Evolutionary conservation across 495 filamentous ascomycete species (phyloP).

Genomic region (Lasiosphaeriaceae sp.): DNA sequence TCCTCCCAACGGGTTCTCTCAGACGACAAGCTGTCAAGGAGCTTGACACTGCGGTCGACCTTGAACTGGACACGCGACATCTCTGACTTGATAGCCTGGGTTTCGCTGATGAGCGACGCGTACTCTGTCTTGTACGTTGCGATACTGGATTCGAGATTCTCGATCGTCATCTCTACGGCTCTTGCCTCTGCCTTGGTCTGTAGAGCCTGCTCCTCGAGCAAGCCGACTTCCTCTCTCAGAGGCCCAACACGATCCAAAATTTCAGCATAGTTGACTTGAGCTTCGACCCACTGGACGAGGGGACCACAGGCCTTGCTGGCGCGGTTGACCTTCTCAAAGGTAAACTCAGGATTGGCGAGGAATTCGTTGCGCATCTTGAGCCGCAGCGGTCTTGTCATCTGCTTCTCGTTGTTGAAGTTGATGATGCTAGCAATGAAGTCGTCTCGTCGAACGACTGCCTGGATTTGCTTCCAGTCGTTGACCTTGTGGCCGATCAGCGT

Average conservation of each 20-base stretch:
- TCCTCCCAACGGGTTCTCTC: constrained; percentile 93
- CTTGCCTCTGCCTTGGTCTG: constrained; percentile 93
- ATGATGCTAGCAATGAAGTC: constrained; percentile 98
- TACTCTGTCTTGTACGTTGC: constrained; percentile 97
- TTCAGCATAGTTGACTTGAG: constrained; percentile 94
- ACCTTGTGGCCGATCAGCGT: constrained; percentile 88
- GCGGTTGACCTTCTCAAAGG: constrained; percentile 89
- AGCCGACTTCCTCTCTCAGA: constrained; percentile 80
- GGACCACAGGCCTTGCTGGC: constrained; percentile 97
- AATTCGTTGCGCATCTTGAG: constrained; percentile 90
- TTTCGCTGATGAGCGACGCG: constrained; percentile 91
- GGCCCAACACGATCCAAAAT: constrained; percentile 95
- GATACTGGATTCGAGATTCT: constrained; percentile 81
- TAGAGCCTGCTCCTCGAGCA: constrained; percentile 82
- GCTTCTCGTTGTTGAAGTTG: constrained; percentile 90
- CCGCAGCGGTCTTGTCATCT: constrained; percentile 83
- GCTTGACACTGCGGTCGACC: constrained; percentile 89
- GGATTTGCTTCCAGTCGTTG: constrained; percentile 84
- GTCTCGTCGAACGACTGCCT: constrained; percentile 80
- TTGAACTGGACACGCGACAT: constrained; percentile 97
- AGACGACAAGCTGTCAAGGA: constrained; percentile 91
- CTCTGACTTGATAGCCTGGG: constrained; percentile 93
- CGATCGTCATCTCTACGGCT: constrained; percentile 84
- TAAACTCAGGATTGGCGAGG: constrained; percentile 88
- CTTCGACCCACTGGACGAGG: constrained; percentile 94